Percentiles rank a stretch among this genome's conserved stretches.
phyloP scores from a whole-genome alignment of 352 stramenopile species.

The Phytophthora litchii region DNA sequence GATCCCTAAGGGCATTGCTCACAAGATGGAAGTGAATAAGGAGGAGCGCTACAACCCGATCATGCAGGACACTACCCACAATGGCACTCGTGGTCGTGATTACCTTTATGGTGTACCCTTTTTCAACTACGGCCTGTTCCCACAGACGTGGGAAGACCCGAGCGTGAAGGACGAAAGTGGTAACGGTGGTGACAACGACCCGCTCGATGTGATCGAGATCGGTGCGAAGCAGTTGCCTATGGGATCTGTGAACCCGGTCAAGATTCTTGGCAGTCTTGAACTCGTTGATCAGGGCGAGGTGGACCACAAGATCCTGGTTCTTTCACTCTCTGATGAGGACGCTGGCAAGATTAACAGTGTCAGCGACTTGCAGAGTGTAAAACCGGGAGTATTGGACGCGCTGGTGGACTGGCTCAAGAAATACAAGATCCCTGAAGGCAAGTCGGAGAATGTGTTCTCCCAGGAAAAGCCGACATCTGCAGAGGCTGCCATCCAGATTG shows the following conservation, averaged over 20 bases:
- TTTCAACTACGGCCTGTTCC: conserved; percentile 99
- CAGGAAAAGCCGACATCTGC: conserved; percentile 66
- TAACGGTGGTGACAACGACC: conserved; percentile 98
- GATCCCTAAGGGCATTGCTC: conserved; percentile 97
- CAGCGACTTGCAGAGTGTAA: conserved; percentile 90
- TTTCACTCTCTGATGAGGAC: conserved; percentile 91
- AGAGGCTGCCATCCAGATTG: conserved; percentile 66
- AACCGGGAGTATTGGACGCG: conserved; percentile 90
- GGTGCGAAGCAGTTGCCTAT: conserved; percentile 91
- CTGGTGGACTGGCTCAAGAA: conserved; percentile 97
- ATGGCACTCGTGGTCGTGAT: conserved; percentile 92
- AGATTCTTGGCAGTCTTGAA: conserved; percentile 96
- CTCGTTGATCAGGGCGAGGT: conserved; percentile 99
- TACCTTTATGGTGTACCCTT: conserved; percentile 97
- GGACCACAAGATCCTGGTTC: conserved; percentile 98
- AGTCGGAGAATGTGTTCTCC: conserved; percentile 93
- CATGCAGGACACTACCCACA: conserved; percentile 98
- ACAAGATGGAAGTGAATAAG: conserved; percentile 99
- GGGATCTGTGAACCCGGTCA: conserved; percentile 96
- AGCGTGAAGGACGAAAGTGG: conserved; percentile 79
- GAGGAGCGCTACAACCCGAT: conserved; percentile 95
- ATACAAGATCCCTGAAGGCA: conserved; percentile 99
- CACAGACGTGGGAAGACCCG: conserved; percentile 99
- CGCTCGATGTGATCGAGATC: conserved; percentile 99
- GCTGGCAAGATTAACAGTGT: conserved; percentile 85